A percentile compares a stretch with the other conserved stretches of the same genome.
Conservation (phyloP, 1,284 basidiomycete genomes). For the Malassezia equina region DNA sequence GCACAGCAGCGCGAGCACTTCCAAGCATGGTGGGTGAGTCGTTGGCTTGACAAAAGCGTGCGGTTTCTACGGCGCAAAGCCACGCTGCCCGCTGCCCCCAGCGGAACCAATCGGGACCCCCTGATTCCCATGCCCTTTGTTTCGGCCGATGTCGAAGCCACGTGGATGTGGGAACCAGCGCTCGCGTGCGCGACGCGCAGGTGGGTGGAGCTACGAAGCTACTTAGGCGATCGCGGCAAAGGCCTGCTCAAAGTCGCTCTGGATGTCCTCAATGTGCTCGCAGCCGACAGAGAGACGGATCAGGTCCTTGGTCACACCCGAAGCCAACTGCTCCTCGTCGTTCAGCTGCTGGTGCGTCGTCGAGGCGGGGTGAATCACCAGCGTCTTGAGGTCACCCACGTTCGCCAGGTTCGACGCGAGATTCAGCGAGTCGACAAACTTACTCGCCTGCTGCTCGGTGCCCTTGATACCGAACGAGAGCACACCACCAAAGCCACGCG, state of each 20-base stretch:
- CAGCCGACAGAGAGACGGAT: slow-evolving; percentile 72
- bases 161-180: background rate
- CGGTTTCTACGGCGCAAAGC: background rate
- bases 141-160: slow-evolving; percentile 8
- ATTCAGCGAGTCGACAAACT: slow-evolving; percentile 64
- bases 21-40: slow-evolving; percentile 9
- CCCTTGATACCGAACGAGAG: slow-evolving; percentile 72
- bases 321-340: slow-evolving; percentile 58
- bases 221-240: slow-evolving; percentile 36
- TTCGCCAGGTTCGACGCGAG: slow-evolving; percentile 53
- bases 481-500: slow-evolving; percentile 60
- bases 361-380: slow-evolving; percentile 59
- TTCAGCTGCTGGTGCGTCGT: slow-evolving; percentile 74
- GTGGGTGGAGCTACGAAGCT: background rate
- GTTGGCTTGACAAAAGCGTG: background rate
- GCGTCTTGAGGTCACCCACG: slow-evolving; percentile 43
- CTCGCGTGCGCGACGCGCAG: background rate
- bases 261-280: slow-evolving; percentile 61
- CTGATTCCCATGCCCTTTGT: slow-evolving; percentile 2
- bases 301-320: slow-evolving; percentile 70
- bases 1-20: slow-evolving; percentile 11
- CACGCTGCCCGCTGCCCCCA: slow-evolving; percentile 3
- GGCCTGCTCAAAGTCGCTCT: slow-evolving; percentile 69
- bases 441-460: slow-evolving; percentile 56
- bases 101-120: slow-evolving; percentile 19